Evolutionary conservation across 2,329 filamentous ascomycete genomes (phyloP), one percentile per base, ranked within the genome.

Genomic region (Cladophialophora immunda): DNA sequence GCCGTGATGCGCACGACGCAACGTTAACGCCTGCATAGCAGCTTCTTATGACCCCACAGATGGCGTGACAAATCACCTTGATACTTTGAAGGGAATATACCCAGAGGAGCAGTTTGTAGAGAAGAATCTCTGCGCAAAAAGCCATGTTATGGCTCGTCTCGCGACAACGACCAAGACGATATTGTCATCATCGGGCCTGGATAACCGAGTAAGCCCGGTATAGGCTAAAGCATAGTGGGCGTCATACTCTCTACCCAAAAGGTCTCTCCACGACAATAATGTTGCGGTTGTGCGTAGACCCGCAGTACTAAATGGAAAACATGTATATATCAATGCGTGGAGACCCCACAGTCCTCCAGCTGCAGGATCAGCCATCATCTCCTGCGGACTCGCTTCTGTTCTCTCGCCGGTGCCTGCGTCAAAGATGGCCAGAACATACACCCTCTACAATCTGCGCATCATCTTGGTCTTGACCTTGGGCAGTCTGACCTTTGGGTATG

Each of bases 401-500:
- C n/a, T 36, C 15, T 32, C 22, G 41, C 8, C 13, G 13, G 32
- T 52, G 15, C 17, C 19, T 60, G 58, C 29, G 4, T 45, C 55
- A 47, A 47, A 27, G 25, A 69, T 69, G 67, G 64, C 67, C 17
- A 64, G 64, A 34, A 69, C 67, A n/a, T 69, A 69, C 57, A 69
- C 67, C 13, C 52, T 62, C 36, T 69, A 69, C 57, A 69, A 69
- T 29, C 45, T 69, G n/a, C 64, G 67, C 15, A 66, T 69, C 34
- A 69, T 69, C 45, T 29, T 69, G 38, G 67, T 69, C 32, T 52
- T 69, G 57, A 69, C 67, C 38, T 32, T 69, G 36, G 67, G 67
- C 19, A 66, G 64, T 58, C 57, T 69, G 17, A 84, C 83, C 1
- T 85, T 85, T 68, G 83, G 83, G 25, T 85, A 85, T 69, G 81